Evolutionary conservation across 805 yeast species (phyloP).

Genomic region (Spathaspora sp.): DNA sequence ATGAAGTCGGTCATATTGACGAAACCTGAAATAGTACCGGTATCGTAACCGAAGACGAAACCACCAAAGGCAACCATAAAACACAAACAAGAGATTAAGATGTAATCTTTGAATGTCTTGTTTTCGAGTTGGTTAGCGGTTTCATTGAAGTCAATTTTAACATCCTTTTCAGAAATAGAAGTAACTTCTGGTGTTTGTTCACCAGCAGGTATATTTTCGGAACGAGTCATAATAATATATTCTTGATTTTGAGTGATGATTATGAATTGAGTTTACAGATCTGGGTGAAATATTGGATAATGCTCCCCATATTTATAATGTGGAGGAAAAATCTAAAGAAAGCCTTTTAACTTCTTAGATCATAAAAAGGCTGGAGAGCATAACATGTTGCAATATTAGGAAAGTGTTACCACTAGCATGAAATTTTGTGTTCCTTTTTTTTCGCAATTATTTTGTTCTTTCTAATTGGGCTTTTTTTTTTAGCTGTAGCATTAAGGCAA

Average conservation of each 20-base stretch:
- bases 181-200: slow-evolving; percentile 30
- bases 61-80: slow-evolving; percentile 72
- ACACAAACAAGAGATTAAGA: slow-evolving; percentile 40
- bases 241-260: neutral
- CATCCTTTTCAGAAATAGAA: slow-evolving; percentile 21
- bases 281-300: neutral
- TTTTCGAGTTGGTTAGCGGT: slow-evolving; percentile 12
- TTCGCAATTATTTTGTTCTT: neutral
- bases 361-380: neutral
- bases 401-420: slow-evolving; percentile 2
- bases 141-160: slow-evolving; percentile 11
- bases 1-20: slow-evolving; percentile 59
- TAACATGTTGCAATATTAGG: slow-evolving; percentile 1
- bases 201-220: slow-evolving; percentile 24
- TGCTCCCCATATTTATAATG: slow-evolving; percentile 1
- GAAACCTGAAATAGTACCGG: slow-evolving; percentile 74
- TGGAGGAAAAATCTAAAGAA: neutral
- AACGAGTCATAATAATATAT: slow-evolving; percentile 15
- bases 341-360: neutral
- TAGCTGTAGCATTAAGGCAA: too few relatives aligned
- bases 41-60: slow-evolving; percentile 74
- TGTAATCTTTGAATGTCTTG: slow-evolving; percentile 30
- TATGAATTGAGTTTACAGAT: neutral
- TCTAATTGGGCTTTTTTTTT: neutral
- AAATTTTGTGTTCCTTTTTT: neutral